Percentiles rank a stretch among this genome's conserved stretches.
These are phyloP conservation scores for Aspergillus campestris DNA, from an alignment of 495 filamentous ascomycete species.

Conservation along the genomic window DNA sequence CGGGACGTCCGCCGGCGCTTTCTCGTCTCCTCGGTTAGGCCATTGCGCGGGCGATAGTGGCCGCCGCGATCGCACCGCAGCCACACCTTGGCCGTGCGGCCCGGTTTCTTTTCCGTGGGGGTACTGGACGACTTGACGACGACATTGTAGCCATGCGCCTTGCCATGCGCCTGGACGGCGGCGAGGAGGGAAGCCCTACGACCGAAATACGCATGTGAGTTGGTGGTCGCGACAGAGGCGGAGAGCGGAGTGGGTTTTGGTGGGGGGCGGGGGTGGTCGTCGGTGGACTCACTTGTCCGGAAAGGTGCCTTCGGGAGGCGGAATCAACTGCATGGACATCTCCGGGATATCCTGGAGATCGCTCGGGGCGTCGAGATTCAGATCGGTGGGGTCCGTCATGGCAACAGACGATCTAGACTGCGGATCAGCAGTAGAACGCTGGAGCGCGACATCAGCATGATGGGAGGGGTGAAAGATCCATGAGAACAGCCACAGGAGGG, in stretches of 20 bases:
- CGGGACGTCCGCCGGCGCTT: constrained; percentile 40
- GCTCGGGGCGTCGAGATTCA: constrained; percentile 40
- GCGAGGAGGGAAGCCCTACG: constrained; percentile 29
- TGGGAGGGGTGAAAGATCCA: neutral
- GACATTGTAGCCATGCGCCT: constrained; percentile 39
- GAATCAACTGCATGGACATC: constrained; percentile 34
- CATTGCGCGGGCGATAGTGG: constrained; percentile 42
- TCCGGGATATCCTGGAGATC: constrained; percentile 44
- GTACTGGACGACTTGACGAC: constrained; percentile 42
- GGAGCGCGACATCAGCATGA: constrained; percentile 12
- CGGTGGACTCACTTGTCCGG: constrained; percentile 34
- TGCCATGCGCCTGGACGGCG: constrained; percentile 38
- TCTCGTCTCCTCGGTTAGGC: constrained; percentile 41
- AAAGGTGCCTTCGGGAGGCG: constrained; percentile 37
- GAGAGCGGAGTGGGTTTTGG: neutral
- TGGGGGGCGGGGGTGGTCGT: no score
- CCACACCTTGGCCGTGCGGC: constrained; percentile 41
- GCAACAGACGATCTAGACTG: constrained; percentile 9
- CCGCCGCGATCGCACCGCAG: constrained; percentile 43
- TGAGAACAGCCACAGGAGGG: neutral
- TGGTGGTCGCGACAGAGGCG: neutral
- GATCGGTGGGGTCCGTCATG: constrained; percentile 37
- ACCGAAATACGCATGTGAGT: constrained; percentile 5
- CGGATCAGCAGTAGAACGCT: constrained; percentile 4
- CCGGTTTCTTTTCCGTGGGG: constrained; percentile 40